phyloP scores from a whole-genome alignment of 768 basidiomycete genomes.

The Tulasnella calospora region DNA sequence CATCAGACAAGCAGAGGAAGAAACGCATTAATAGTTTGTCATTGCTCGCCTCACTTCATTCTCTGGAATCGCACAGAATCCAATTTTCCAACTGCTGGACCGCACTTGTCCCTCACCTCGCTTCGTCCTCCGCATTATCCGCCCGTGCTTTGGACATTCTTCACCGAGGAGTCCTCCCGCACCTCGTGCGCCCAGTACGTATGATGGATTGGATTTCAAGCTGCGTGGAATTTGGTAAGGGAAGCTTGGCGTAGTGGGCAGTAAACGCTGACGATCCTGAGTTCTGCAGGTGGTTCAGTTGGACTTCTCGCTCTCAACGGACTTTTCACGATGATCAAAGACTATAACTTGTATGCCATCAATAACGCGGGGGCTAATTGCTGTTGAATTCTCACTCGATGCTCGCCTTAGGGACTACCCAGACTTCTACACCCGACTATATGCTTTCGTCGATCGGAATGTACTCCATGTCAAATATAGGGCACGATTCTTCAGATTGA shows the following conservation, averaged over 20 bases:
- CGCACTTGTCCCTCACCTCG: slow-evolving; percentile 58
- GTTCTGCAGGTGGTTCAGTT: slow-evolving; percentile 61
- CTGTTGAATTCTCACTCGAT: slow-evolving; percentile 14
- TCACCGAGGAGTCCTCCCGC: slow-evolving; percentile 78
- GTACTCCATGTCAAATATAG: slow-evolving; percentile 89
- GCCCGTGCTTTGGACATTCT: slow-evolving; percentile 66
- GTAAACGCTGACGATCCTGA: not conserved
- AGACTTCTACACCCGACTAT: slow-evolving; percentile 87
- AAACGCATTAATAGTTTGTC: slow-evolving; percentile 60
- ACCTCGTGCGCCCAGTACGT: slow-evolving; percentile 68
- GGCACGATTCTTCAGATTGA: slow-evolving; percentile 89
- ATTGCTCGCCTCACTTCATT: slow-evolving; percentile 71
- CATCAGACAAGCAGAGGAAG: slow-evolving; percentile 40
- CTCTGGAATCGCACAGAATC: slow-evolving; percentile 68
- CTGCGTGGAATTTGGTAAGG: slow-evolving; percentile 73
- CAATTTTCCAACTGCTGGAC: slow-evolving; percentile 83
- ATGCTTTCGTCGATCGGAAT: slow-evolving; percentile 80
- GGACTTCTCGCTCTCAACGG: slow-evolving; percentile 89
- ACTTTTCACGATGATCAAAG: slow-evolving; percentile 81
- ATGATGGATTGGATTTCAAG: slow-evolving; percentile 91
- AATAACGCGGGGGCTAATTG: slow-evolving; percentile 17
- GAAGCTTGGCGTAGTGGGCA: slow-evolving; percentile 4
- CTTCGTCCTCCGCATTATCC: slow-evolving; percentile 42
- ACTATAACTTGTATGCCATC: slow-evolving; percentile 79
- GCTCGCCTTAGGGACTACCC: slow-evolving; percentile 74